These are phyloP conservation scores for Globisporangium uncinulatum DNA, from an alignment of 352 stramenopile species.

Conservation along the genomic window DNA sequence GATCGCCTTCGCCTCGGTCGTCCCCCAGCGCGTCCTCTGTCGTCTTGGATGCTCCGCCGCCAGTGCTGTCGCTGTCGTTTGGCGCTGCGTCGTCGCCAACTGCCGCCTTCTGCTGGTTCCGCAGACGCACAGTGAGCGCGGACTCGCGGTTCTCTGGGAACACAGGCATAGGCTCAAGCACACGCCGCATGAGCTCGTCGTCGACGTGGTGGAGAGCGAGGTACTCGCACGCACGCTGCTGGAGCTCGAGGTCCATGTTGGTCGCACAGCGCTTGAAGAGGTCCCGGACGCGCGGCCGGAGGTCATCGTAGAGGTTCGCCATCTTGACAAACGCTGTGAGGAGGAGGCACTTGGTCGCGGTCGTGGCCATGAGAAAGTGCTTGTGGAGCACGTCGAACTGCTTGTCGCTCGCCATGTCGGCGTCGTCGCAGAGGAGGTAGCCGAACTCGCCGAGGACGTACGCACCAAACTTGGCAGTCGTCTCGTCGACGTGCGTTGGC, in stretches of 20 bases:
- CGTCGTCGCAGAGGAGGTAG: constrained; percentile 89
- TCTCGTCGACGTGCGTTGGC: constrained; percentile 93
- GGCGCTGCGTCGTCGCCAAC: neutral
- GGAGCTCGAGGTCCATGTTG: constrained; percentile 95
- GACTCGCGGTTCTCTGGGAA: constrained; percentile 92
- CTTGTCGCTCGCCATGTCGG: constrained; percentile 87
- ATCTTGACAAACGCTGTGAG: constrained; percentile 97
- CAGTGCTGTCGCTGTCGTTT: no score
- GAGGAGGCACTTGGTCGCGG: constrained; percentile 90
- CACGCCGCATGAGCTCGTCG: constrained; percentile 87
- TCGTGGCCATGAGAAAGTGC: constrained; percentile 88
- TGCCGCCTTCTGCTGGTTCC: neutral
- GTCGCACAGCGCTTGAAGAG: constrained; percentile 93
- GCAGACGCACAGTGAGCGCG: neutral
- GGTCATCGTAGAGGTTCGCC: constrained; percentile 79
- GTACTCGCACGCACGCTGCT: constrained; percentile 97
- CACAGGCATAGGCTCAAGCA: constrained; percentile 97
- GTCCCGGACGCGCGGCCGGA: constrained; percentile 81
- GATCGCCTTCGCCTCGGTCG: constrained; percentile 21
- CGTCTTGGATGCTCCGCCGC: no score
- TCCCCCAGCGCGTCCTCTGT: constrained; percentile 5
- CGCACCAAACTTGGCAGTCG: constrained; percentile 90
- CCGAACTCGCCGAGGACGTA: constrained; percentile 98
- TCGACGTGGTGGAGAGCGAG: constrained; percentile 84
- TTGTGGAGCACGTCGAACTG: constrained; percentile 97